These are phyloP conservation scores for Multifurca ochricompacta DNA, from an alignment of 768 basidiomycete genomes.

Conservation along the genomic window DNA sequence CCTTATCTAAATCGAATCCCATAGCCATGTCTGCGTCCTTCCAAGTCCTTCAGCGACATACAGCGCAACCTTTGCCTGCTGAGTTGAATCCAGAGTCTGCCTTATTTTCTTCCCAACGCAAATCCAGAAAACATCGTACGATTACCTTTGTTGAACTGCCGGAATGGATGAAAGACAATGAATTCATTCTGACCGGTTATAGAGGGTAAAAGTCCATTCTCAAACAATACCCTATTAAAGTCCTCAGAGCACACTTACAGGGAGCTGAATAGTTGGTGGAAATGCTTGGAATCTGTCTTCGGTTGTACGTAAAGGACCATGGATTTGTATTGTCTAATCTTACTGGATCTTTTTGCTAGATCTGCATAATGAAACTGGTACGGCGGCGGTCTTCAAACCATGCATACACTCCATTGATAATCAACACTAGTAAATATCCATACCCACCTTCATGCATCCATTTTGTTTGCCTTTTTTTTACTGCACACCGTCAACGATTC, in stretches of 20 bases:
- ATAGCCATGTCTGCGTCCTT: conserved; percentile 2
- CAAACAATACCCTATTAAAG: no score
- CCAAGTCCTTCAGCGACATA: conserved; percentile 4
- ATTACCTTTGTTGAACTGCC: conserved; percentile 52
- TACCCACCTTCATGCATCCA: conserved; percentile 65
- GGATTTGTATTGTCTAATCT: neutral
- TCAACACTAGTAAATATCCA: conserved; percentile 68
- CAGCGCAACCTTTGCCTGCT: neutral
- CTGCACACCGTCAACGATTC: conserved; percentile 44
- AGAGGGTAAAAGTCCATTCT: conserved; percentile 40
- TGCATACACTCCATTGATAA: conserved; percentile 15
- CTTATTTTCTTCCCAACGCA: neutral
- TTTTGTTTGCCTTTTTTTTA: conserved; percentile 50
- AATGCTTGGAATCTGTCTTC: conserved; percentile 55
- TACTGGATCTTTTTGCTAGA: conserved; percentile 35
- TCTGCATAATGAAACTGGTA: conserved; percentile 73
- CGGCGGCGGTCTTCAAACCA: conserved; percentile 14
- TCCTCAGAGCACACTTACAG: no score
- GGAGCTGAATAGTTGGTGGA: conserved; percentile 52
- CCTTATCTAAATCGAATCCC: neutral
- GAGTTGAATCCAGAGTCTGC: neutral
- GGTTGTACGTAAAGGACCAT: conserved; percentile 44
- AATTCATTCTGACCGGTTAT: conserved; percentile 63
- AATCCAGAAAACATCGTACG: conserved; percentile 20
- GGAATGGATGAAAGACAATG: conserved; percentile 67